A percentile compares a stretch with the other conserved stretches of the same genome.
phyloP scores from a whole-genome alignment of 345 rosid species.

The Populus davidiana region DNA sequence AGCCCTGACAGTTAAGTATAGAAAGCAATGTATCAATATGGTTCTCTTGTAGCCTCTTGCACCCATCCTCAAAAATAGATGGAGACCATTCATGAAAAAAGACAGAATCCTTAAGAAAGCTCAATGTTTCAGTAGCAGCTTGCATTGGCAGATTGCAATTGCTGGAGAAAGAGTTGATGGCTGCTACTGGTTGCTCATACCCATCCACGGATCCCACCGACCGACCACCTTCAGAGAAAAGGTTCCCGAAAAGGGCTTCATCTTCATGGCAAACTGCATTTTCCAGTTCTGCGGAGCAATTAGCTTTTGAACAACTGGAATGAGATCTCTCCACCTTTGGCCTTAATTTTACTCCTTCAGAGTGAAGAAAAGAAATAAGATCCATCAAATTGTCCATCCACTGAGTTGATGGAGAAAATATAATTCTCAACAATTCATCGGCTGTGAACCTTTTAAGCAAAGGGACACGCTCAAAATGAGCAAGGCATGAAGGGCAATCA shows the following conservation, averaged over 20 bases:
- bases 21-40: slow-evolving; percentile 82
- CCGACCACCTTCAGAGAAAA: slow-evolving; percentile 82
- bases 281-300: slow-evolving; percentile 64
- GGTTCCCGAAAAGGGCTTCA: slow-evolving; percentile 92
- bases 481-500: slow-evolving; percentile 49
- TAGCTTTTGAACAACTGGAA: slow-evolving; percentile 55
- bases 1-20: slow-evolving; percentile 46
- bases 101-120: slow-evolving; percentile 61
- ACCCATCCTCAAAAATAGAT: slow-evolving; percentile 63
- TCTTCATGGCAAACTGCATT: slow-evolving; percentile 82
- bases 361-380: slow-evolving; percentile 62
- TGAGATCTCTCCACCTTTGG: slow-evolving; percentile 64
- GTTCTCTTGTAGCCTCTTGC: slow-evolving; percentile 49
- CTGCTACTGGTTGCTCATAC: slow-evolving; percentile 61
- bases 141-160: slow-evolving; percentile 68
- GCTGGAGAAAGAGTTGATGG: slow-evolving; percentile 44
- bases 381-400: slow-evolving; percentile 82
- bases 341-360: slow-evolving; percentile 71
- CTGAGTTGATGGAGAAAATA: slow-evolving; percentile 67
- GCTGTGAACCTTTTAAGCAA: slow-evolving; percentile 53
- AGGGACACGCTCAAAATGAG: slow-evolving; percentile 53
- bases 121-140: slow-evolving; percentile 72
- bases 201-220: slow-evolving; percentile 68
- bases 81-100: slow-evolving; percentile 74
- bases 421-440: slow-evolving; percentile 60